Conservation (phyloP, 768 basidiomycete species). For the Termitomyces sp. region DNA sequence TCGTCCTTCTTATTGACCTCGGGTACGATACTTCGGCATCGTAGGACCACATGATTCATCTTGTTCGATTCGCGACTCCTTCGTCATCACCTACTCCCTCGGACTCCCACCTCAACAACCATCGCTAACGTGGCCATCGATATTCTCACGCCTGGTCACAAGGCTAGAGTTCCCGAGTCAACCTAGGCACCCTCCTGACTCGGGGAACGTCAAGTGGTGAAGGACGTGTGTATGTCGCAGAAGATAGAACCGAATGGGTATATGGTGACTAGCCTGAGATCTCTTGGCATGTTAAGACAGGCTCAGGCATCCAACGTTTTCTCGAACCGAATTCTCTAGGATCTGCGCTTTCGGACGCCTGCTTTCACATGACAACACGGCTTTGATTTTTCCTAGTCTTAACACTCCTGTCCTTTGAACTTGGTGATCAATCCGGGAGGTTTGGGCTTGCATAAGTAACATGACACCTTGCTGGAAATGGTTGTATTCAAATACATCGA, state of each 20-base stretch:
- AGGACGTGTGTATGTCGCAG: too few species aligned
- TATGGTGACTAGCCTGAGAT: too few species aligned
- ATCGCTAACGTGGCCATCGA: slow-evolving; percentile 9
- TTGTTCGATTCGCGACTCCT: neutral
- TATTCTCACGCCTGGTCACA: slow-evolving; percentile 21
- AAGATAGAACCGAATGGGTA: too few species aligned
- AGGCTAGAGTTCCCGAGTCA: slow-evolving; percentile 38
- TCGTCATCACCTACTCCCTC: neutral
- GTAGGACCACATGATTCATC: neutral
- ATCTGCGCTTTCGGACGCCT: neutral
- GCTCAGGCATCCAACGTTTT: neutral
- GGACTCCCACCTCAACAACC: neutral
- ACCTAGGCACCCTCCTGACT: slow-evolving; percentile 25
- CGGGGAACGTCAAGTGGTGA: slow-evolving; percentile 23
- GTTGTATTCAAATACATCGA: neutral
- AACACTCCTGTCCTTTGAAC: neutral
- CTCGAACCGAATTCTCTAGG: neutral
- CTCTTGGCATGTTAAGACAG: neutral
- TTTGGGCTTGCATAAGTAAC: neutral
- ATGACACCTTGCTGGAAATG: neutral
- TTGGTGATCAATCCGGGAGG: neutral
- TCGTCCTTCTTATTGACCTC: neutral
- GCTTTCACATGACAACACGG: neutral
- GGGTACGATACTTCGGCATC: neutral
- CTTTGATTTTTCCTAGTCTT: neutral